Evolutionary conservation across 2,329 filamentous ascomycete genomes (phyloP).

Genomic region (Cladosporium sp.): DNA sequence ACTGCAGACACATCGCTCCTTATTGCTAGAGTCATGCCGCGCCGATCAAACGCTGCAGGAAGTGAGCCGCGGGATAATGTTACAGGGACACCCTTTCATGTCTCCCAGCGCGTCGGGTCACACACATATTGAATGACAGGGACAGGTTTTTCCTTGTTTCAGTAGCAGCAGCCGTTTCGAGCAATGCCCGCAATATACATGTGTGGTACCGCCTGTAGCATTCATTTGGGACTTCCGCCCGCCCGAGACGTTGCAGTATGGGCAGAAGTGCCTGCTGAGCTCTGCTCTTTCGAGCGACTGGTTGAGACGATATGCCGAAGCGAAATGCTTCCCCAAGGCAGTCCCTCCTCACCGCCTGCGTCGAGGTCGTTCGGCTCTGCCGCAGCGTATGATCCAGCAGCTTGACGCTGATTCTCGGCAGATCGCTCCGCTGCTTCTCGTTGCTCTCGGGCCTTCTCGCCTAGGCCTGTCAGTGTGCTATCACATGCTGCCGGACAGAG

Average conservation of each 20-base stretch:
- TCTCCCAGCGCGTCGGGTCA: neutral
- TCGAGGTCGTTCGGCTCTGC: slow-evolving; percentile 53
- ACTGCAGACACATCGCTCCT: too few species aligned
- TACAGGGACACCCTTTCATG: neutral
- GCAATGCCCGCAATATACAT: neutral
- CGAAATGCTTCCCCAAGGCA: slow-evolving; percentile 67
- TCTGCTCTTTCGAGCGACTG: slow-evolving; percentile 41
- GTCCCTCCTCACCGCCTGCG: slow-evolving; percentile 52
- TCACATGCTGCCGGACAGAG: neutral
- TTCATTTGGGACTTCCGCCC: slow-evolving; percentile 36
- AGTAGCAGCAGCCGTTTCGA: neutral
- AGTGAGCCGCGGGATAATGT: too few species aligned
- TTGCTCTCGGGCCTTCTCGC: slow-evolving; percentile 63
- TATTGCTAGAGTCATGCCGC: too few species aligned
- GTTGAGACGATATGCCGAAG: slow-evolving; percentile 47
- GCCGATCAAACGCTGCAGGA: too few species aligned
- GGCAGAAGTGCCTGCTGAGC: slow-evolving; percentile 35
- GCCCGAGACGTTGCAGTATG: slow-evolving; percentile 32
- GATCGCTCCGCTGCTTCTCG: slow-evolving; percentile 61
- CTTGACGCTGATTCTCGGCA: slow-evolving; percentile 56
- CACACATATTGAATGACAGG: neutral
- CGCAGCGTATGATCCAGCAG: slow-evolving; percentile 58
- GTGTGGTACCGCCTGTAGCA: neutral
- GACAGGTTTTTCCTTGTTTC: neutral
- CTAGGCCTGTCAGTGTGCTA: slow-evolving; percentile 35